Evolutionary conservation across 129 eudicot species (phyloP), one percentile per base, ranked within the genome.

Genomic region (Lonicera japonica): DNA sequence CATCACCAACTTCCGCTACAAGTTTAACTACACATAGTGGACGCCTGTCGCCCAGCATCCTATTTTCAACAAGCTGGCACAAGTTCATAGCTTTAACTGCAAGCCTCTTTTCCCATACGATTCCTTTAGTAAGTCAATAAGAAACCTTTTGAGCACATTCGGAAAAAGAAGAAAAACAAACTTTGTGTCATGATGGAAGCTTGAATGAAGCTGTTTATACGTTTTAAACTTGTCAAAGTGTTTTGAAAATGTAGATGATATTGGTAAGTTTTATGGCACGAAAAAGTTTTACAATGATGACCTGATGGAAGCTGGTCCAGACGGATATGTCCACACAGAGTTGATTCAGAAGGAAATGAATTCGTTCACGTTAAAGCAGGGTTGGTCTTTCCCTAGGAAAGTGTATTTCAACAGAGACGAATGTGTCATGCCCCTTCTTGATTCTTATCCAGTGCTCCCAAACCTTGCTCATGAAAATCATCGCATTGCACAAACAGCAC

Each of bases 31-130:
- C 80, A 73, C 76, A 1, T 69, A 73, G 39, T 83, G 86, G 86
- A 83, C 83, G 46, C 83, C 80, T 17, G 86, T 80, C 18, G 83
- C 75, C 41, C 86, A 83, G 53, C 90, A 83, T 70, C 90, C 90
- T 22, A 80, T 76, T 71, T 79, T 83, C 43, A 67, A 83, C 61
- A 76, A 73, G 14, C 58, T 80, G 18, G 73, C 67, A 41, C 65
- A 77, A 73, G 83, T 80, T 25, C 36, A 59, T 48, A 65, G 65
- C 66, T 80, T 80, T 46, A 56, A 15, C 62, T 83, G 76, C 65
- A 83, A 70, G 81, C 86, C 86, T 56, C 73, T 83, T 55, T 34
- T 43, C 10, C 72, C 78, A 8, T 79, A 62, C 41, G 58, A 65
- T 21, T 64, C 83, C 40, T 66, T 62, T 72, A 76, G 90, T 83